Percentiles rank a stretch among this genome's conserved stretches.
Conservation (phyloP, 1,139 yeast genomes). For the Blastobotrys elegans region DNA sequence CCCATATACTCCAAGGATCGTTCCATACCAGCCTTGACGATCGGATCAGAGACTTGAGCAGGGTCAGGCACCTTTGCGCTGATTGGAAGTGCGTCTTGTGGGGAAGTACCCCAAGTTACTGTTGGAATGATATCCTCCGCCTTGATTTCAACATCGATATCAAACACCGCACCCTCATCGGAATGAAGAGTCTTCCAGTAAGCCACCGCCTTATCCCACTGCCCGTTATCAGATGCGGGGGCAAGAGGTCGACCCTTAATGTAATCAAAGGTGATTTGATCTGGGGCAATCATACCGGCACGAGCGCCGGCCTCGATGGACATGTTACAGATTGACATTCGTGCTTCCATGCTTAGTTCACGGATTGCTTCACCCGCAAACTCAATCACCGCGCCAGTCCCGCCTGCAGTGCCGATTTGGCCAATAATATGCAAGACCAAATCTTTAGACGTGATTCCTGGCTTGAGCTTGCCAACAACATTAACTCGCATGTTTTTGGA, state of each 20-base stretch:
- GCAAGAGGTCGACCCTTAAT: constrained; percentile 92
- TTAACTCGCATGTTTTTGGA: constrained; percentile 91
- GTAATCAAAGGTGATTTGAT: constrained; percentile 79
- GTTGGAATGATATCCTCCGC: constrained; percentile 90
- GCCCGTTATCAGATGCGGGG: constrained; percentile 83
- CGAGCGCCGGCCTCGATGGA: constrained; percentile 98
- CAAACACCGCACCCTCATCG: constrained; percentile 87
- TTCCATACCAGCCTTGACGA: constrained; percentile 76
- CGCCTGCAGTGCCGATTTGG: constrained; percentile 98
- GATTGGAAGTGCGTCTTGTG: constrained; percentile 96
- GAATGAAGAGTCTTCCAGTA: constrained; percentile 88
- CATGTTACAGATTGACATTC: constrained; percentile 99
- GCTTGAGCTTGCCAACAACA: constrained; percentile 74
- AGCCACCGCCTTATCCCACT: constrained; percentile 89
- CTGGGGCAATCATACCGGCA: constrained; percentile 99
- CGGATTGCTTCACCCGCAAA: constrained; percentile 95
- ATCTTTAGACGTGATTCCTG: constrained; percentile 95
- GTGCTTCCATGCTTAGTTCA: constrained; percentile 90
- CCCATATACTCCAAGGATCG: constrained; percentile 94
- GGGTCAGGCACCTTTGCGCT: constrained; percentile 92
- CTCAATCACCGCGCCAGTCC: constrained; percentile 95
- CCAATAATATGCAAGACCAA: constrained; percentile 91
- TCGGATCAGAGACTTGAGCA: constrained; percentile 60
- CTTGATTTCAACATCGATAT: constrained; percentile 71
- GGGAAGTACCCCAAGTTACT: constrained; percentile 99